Evolutionary conservation across 1,284 basidiomycete genomes (phyloP).

Genomic region (Ustilago sp.): DNA sequence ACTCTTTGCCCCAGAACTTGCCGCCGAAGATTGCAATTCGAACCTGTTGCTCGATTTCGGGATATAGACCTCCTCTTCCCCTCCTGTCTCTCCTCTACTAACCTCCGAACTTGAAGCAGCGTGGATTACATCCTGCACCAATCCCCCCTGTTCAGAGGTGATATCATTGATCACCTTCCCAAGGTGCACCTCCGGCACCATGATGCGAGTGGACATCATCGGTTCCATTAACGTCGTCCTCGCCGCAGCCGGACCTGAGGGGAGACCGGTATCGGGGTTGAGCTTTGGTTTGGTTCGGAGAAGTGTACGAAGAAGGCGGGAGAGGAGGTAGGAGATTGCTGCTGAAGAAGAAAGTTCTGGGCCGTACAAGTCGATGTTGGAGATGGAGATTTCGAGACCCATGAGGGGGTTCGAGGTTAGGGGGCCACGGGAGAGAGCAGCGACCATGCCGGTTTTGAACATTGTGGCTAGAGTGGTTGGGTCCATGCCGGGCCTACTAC

Average conservation of each 20-base stretch:
- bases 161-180: constrained; percentile 65
- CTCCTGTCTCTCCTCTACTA: constrained; percentile 68
- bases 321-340: constrained; percentile 53
- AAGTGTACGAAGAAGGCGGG: constrained; percentile 46
- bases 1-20: constrained; percentile 62
- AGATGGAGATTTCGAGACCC: constrained; percentile 47
- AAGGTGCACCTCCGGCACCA: constrained; percentile 43
- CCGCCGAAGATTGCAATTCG: constrained; percentile 75
- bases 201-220: constrained; percentile 63
- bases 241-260: neutral
- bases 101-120: neutral
- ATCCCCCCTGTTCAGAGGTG: constrained; percentile 60
- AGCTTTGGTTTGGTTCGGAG: constrained; percentile 33
- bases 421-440: constrained; percentile 61
- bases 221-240: constrained; percentile 65
- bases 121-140: constrained; percentile 59
- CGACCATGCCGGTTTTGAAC: constrained; percentile 49
- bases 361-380: constrained; percentile 51
- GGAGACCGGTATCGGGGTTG: constrained; percentile 15
- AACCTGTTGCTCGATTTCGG: constrained; percentile 74
- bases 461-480: constrained; percentile 9
- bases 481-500: constrained; percentile 33
- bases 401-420: constrained; percentile 63
- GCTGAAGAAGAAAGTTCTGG: constrained; percentile 47
- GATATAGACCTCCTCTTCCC: constrained; percentile 76